phyloP scores from a whole-genome alignment of 2,329 filamentous ascomycete genomes.

The Phoma herbarum region DNA sequence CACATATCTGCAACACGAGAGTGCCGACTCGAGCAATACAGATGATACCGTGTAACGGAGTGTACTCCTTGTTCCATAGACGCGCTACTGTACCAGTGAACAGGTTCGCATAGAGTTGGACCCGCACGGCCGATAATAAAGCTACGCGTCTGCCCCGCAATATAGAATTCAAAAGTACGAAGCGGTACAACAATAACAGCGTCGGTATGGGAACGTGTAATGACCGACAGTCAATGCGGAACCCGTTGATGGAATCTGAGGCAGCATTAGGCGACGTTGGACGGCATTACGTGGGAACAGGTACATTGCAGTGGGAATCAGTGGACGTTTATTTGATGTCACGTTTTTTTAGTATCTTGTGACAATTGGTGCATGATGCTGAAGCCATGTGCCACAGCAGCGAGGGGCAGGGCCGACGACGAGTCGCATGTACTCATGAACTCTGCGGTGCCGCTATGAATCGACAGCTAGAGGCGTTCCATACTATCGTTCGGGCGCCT shows the following conservation, averaged over 20 bases:
- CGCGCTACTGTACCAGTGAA: slow-evolving; percentile 33
- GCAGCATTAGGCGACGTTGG: slow-evolving; percentile 14
- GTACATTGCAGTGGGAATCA: not conserved
- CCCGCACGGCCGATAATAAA: slow-evolving; percentile 17
- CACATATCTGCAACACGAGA: slow-evolving; percentile 23
- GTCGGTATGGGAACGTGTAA: slow-evolving; percentile 2
- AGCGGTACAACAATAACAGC: slow-evolving; percentile 11
- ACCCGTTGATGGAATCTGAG: not conserved
- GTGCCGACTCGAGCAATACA: slow-evolving; percentile 15
- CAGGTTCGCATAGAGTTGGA: slow-evolving; percentile 34
- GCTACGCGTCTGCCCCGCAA: slow-evolving; percentile 42
- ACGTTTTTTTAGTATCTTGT: not conserved
- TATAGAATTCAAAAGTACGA: slow-evolving; percentile 35
- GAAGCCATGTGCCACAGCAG: slow-evolving; percentile 22
- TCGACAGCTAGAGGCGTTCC: slow-evolving; percentile 8
- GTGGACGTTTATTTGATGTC: not conserved
- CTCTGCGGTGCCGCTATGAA: slow-evolving; percentile 1
- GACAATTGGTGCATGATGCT: slow-evolving; percentile 10
- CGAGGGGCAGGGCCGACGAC: not conserved
- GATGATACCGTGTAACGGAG: slow-evolving; percentile 24
- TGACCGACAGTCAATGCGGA: slow-evolving; percentile 23
- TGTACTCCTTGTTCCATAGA: slow-evolving; percentile 32
- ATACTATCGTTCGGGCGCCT: slow-evolving; percentile 4
- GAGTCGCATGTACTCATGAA: not conserved
- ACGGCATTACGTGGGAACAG: slow-evolving; percentile 3